phyloP scores from a whole-genome alignment of 306 rosid species.

The Purshia tridentata region DNA sequence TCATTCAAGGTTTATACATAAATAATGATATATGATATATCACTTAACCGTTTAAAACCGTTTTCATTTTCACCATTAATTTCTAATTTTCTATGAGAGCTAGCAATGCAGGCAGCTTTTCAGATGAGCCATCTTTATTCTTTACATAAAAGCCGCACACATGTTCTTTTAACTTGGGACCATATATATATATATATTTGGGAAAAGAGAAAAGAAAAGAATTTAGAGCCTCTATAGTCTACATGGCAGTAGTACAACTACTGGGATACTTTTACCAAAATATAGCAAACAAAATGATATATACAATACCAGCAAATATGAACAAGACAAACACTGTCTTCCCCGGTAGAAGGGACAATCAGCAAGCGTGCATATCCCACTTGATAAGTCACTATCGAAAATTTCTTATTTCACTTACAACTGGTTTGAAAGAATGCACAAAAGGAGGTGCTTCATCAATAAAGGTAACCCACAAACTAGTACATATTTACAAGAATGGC shows the following conservation, averaged over 20 bases:
- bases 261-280: background rate
- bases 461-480: background rate
- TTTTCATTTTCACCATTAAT: background rate
- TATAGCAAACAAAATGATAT: slow-evolving; percentile 2
- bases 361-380: slow-evolving; percentile 29
- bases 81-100: no score
- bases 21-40: no score
- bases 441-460: background rate
- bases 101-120: no score
- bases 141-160: slow-evolving; percentile 12
- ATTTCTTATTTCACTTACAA: background rate
- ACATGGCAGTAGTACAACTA: background rate
- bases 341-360: slow-evolving; percentile 17
- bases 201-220: background rate
- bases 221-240: background rate
- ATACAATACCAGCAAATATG: background rate
- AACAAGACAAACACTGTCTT: slow-evolving; percentile 15
- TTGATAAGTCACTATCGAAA: slow-evolving; percentile 6
- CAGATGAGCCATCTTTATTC: slow-evolving; percentile 5
- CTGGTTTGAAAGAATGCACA: background rate
- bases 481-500: background rate
- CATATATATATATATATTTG: background rate
- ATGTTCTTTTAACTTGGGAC: slow-evolving; percentile 10
- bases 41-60: background rate
- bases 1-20: no score